Base-by-base conservation (phyloP, 345 rosid species). In the Gossypium anomalum region DNA sequence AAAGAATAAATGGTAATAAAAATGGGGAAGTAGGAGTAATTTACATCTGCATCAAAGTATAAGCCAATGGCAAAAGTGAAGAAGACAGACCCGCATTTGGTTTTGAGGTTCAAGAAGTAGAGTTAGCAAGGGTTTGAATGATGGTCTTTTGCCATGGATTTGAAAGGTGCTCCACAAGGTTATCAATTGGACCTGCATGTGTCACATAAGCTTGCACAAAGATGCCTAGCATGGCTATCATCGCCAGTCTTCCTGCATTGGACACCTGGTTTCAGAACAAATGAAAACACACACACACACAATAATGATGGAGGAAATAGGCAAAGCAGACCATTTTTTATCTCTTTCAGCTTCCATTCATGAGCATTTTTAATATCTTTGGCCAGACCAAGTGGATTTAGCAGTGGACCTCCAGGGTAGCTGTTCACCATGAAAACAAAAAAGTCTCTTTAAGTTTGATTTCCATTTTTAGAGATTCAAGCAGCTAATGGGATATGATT, bases 71-170 rank as follows among this genome's bases (percentile, higher is more conserved):
- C 9, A 69, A 49, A 53, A 48, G 19, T 73, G 81, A 70, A 70
- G 29, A 49, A 16, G 45, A 23, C 20, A 1, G 9, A 29, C 62
- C 9, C 52, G 9, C 52, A 48, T 22, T 7, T 57, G 22, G 0
- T 68, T 66, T 19, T 53, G n/a, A 73, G 56, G 70, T 43, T 71
- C 62, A 85, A 25, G 82, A 76, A 38, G 62, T 49, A 74, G 87
- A 84, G 67, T 63, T 80, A 73, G 88, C 79, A 6, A 94, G 85
- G 77, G 90, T 88, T 77, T 94, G 98, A 75, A 94, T 76, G 73
- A 94, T 83, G 80, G 98, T 94, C 52, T 83, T 87, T 79, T 92
- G 97, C 97, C 97, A 94, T 53, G 98, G 98, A 77, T 89, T 86
- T 0, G 97, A 87, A 59, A 94, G 92, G 81, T 94, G 97, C 72